A percentile compares a stretch with the other conserved stretches of the same genome.
Conservation (phyloP, 2,329 filamentous ascomycete species). For the Xylaria sp. region DNA sequence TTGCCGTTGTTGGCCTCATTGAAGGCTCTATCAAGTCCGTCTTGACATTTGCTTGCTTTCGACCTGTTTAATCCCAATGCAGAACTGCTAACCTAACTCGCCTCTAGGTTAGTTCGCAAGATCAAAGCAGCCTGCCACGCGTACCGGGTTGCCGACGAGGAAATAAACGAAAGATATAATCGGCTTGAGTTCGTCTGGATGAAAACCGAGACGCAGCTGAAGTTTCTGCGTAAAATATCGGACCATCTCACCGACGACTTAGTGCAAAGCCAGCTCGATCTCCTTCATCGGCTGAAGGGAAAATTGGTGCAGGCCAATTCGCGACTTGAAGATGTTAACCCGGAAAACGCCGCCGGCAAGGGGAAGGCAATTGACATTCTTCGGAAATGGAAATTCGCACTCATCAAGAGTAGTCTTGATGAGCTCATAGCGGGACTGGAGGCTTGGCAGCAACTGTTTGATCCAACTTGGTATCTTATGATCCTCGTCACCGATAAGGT, state of each 20-base stretch:
- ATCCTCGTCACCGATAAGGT: conserved; percentile 22
- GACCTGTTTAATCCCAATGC: background rate
- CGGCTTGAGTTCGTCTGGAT: conserved; percentile 21
- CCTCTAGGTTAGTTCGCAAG: conserved; percentile 12
- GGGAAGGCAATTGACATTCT: conserved; percentile 8
- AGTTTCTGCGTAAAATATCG: conserved; percentile 22
- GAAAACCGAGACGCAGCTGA: conserved; percentile 25
- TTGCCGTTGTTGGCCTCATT: conserved; percentile 19
- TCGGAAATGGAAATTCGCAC: conserved; percentile 27
- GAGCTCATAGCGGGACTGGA: conserved; percentile 27
- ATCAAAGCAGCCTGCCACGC: conserved; percentile 24
- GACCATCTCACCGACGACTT: conserved; percentile 26
- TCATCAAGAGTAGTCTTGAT: conserved; percentile 26
- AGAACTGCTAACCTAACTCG: background rate
- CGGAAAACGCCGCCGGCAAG: background rate
- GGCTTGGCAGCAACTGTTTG: conserved; percentile 25
- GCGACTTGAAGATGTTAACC: conserved; percentile 13
- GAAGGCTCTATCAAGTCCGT: conserved; percentile 27
- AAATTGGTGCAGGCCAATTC: conserved; percentile 18
- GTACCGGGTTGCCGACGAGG: conserved; percentile 15
- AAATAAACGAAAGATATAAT: conserved; percentile 17
- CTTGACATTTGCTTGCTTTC: background rate
- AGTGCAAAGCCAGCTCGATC: conserved; percentile 23
- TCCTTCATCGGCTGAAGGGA: conserved; percentile 24
- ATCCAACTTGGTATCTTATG: conserved; percentile 31